Evolutionary conservation across 176 grass and related monocot genomes (phyloP).

Genomic region (Musa itinerans): DNA sequence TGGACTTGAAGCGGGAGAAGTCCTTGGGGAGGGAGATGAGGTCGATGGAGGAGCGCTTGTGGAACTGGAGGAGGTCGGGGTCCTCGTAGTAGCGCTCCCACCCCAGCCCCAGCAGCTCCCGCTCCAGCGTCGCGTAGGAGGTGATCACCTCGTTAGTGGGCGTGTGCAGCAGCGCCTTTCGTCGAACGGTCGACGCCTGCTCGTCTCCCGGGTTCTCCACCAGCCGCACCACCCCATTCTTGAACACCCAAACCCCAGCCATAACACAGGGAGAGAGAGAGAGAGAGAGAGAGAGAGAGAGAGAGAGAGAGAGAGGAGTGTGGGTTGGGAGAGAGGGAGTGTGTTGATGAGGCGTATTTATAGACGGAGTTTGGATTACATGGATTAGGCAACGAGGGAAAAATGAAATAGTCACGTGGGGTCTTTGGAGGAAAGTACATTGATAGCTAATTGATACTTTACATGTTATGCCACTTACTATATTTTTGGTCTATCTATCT

Average conservation of each 20-base stretch:
- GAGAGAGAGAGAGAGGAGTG: background rate
- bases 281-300: background rate
- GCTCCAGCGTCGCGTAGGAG: slow-evolving; percentile 65
- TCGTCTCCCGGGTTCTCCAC: slow-evolving; percentile 45
- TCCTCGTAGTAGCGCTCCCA: slow-evolving; percentile 73
- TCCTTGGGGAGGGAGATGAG: slow-evolving; percentile 92
- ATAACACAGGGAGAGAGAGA: slow-evolving; percentile 6
- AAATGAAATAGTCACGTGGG: background rate
- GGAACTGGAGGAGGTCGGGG: slow-evolving; percentile 47
- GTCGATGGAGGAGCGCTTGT: slow-evolving; percentile 75
- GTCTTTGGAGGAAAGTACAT: background rate
- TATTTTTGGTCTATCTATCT: background rate
- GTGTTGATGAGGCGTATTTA: background rate
- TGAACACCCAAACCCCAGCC: slow-evolving; percentile 94
- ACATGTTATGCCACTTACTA: background rate
- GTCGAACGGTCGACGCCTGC: slow-evolving; percentile 17
- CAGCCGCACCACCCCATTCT: slow-evolving; percentile 66
- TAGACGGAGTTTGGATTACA: background rate
- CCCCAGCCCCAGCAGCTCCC: slow-evolving; percentile 55
- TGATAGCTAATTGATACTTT: background rate
- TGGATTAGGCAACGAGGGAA: background rate
- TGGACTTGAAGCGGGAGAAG: slow-evolving; percentile 53
- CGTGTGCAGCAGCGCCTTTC: slow-evolving; percentile 61
- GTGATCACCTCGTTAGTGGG: slow-evolving; percentile 53
- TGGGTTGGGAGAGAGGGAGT: background rate